A percentile compares a stretch with the other conserved stretches of the same genome.
Evolutionary conservation across 768 basidiomycete genomes (phyloP).

Genomic region (Termitomyces sp.): DNA sequence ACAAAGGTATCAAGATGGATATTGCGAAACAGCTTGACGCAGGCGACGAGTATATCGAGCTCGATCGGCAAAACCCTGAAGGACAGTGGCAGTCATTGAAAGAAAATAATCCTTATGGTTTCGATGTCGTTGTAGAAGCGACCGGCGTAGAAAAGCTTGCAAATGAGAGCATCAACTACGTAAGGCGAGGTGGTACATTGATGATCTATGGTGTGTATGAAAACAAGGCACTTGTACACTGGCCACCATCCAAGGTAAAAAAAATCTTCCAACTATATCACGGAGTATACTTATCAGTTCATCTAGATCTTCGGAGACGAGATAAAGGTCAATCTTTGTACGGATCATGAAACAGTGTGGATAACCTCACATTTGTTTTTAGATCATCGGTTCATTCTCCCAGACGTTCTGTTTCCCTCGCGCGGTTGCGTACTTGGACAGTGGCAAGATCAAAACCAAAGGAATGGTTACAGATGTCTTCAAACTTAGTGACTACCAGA

Average conservation of each 20-base stretch:
- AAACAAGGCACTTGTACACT: slow-evolving; percentile 78
- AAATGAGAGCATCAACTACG: slow-evolving; percentile 88
- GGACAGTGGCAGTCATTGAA: slow-evolving; percentile 79
- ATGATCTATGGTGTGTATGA: slow-evolving; percentile 92
- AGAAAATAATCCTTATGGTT: slow-evolving; percentile 80
- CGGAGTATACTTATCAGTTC: neutral
- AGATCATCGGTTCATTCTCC: slow-evolving; percentile 91
- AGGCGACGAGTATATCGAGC: slow-evolving; percentile 81
- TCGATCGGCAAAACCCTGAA: slow-evolving; percentile 70
- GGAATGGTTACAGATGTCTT: slow-evolving; percentile 69
- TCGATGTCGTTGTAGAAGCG: slow-evolving; percentile 71
- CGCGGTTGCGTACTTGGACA: slow-evolving; percentile 84
- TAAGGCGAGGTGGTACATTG: slow-evolving; percentile 77
- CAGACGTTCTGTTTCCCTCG: slow-evolving; percentile 89
- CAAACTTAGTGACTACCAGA: slow-evolving; percentile 64
- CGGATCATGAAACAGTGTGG: neutral
- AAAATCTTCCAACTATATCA: too few species aligned
- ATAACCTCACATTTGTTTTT: neutral
- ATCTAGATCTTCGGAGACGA: slow-evolving; percentile 67
- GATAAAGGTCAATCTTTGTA: slow-evolving; percentile 29
- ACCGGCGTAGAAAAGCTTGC: slow-evolving; percentile 81
- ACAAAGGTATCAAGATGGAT: slow-evolving; percentile 89
- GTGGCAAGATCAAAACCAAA: slow-evolving; percentile 75
- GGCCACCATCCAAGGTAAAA: slow-evolving; percentile 66
- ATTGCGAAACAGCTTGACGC: slow-evolving; percentile 76